A percentile compares a stretch with the other conserved stretches of the same genome.
These are phyloP conservation scores for Geoglossum glabrum DNA, from an alignment of 495 filamentous ascomycete genomes.

Conservation along the genomic window DNA sequence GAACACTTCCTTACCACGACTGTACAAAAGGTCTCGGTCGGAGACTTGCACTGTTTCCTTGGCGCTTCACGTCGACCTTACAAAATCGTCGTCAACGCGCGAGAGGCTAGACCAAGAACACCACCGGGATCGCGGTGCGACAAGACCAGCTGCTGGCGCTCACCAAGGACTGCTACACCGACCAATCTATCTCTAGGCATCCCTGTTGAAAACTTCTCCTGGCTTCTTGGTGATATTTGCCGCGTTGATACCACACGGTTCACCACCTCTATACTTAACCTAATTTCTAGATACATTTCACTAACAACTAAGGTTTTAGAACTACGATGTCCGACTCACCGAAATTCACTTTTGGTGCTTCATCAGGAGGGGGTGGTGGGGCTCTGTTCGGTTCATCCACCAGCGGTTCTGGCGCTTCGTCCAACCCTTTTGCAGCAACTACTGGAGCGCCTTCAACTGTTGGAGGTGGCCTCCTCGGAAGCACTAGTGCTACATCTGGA, in stretches of 20 bases:
- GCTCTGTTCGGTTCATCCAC: constrained; percentile 1
- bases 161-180: background rate
- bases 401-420: background rate
- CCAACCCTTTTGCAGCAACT: constrained; percentile 29
- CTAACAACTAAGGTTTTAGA: background rate
- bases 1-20: too few relatives aligned
- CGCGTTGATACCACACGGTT: background rate
- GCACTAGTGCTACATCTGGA: constrained; percentile 19
- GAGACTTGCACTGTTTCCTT: too few relatives aligned
- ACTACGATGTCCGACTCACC: constrained; percentile 6
- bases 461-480: constrained; percentile 22
- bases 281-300: background rate
- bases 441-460: constrained; percentile 6
- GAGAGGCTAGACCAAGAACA: constrained; percentile 16
- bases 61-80: background rate
- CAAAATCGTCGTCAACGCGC: background rate
- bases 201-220: background rate
- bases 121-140: constrained; percentile 10
- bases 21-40: too few relatives aligned
- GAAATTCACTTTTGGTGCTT: constrained; percentile 10
- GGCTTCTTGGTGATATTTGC: background rate
- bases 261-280: background rate
- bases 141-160: constrained; percentile 1
- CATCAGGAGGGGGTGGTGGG: constrained; percentile 1
- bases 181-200: background rate